A percentile compares a stretch with the other conserved stretches of the same genome.
phyloP scores from a whole-genome alignment of 306 rosid species.

The Glycine tomentella region DNA sequence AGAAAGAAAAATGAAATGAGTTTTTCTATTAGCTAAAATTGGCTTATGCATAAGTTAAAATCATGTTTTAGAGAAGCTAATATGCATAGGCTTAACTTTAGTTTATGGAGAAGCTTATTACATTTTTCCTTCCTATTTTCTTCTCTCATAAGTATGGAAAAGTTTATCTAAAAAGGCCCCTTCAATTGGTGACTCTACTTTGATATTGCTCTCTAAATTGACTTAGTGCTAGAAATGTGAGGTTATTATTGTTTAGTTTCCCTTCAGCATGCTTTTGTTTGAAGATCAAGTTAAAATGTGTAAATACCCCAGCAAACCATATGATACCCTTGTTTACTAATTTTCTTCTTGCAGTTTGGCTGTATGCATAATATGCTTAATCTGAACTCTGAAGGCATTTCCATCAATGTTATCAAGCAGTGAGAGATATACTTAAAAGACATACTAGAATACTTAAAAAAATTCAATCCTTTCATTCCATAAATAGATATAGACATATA shows the following conservation, averaged over 20 bases:
- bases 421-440: not conserved
- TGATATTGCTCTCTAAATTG: slow-evolving; percentile 30
- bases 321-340: not conserved
- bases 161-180: too few species aligned
- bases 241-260: slow-evolving; percentile 27
- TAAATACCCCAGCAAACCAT: not conserved
- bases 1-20: too few species aligned
- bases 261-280: slow-evolving; percentile 1
- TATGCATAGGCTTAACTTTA: too few species aligned
- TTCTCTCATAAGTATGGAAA: too few species aligned
- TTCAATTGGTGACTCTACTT: not conserved
- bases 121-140: too few species aligned
- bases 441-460: not conserved
- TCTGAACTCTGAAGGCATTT: not conserved
- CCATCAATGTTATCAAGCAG: not conserved
- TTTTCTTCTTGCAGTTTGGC: not conserved
- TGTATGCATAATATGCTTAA: not conserved
- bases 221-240: slow-evolving; percentile 35
- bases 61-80: too few species aligned
- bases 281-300: slow-evolving; percentile 5
- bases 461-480: not conserved
- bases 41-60: too few species aligned
- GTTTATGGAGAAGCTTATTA: too few species aligned
- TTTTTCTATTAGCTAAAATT: too few species aligned
- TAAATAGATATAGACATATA: not conserved